phyloP scores from a whole-genome alignment of 2,329 filamentous ascomycete species.

The Saccharata proteae region DNA sequence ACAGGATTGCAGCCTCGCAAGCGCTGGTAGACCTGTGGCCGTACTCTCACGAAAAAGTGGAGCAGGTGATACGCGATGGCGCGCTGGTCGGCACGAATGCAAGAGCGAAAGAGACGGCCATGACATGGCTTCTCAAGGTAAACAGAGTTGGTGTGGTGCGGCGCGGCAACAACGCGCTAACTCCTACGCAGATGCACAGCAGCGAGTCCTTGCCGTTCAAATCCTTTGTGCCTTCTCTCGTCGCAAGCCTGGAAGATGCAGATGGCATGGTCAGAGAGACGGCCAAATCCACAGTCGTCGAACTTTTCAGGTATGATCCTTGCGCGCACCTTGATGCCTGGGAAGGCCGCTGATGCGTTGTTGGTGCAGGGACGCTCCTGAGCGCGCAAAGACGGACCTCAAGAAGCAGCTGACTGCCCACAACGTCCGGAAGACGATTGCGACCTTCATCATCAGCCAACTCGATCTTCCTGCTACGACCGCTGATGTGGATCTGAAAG shows the following conservation, averaged over 20 bases:
- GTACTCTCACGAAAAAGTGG: slow-evolving; percentile 59
- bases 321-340: not conserved
- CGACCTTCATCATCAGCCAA: slow-evolving; percentile 65
- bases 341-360: slow-evolving; percentile 12
- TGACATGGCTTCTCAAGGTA: slow-evolving; percentile 76
- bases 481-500: slow-evolving; percentile 20
- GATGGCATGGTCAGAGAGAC: slow-evolving; percentile 77
- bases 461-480: slow-evolving; percentile 41
- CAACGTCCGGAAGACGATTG: slow-evolving; percentile 78
- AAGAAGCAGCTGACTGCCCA: slow-evolving; percentile 75
- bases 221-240: slow-evolving; percentile 67
- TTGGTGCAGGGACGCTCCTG: slow-evolving; percentile 54
- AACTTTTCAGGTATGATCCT: slow-evolving; percentile 60
- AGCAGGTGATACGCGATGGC: slow-evolving; percentile 64
- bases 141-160: slow-evolving; percentile 9
- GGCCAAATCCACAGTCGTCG: slow-evolving; percentile 72
- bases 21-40: slow-evolving; percentile 67
- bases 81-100: slow-evolving; percentile 72
- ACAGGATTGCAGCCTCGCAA: slow-evolving; percentile 61
- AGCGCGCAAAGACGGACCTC: slow-evolving; percentile 74
- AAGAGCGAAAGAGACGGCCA: slow-evolving; percentile 69
- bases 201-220: slow-evolving; percentile 71
- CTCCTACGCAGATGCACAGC: slow-evolving; percentile 55
- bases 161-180: slow-evolving; percentile 7
- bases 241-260: slow-evolving; percentile 80